These are phyloP conservation scores for Inga oerstediana DNA, from an alignment of 306 rosid species.

Conservation along the genomic window DNA sequence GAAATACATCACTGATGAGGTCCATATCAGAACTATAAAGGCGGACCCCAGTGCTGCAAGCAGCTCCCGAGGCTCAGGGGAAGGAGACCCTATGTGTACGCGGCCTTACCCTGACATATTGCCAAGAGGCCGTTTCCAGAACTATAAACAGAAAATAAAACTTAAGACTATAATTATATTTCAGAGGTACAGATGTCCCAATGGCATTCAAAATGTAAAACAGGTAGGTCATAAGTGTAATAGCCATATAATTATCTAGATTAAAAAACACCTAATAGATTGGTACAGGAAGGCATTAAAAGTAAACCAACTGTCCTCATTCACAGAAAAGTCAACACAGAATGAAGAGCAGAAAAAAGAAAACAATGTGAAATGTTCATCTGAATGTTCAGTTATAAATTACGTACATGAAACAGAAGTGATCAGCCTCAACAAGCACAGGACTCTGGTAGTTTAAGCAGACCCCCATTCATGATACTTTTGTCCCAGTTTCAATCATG, in stretches of 20 bases:
- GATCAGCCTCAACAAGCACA: slow-evolving; percentile 11
- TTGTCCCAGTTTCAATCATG: neutral
- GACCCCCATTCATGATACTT: neutral
- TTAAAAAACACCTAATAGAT: neutral
- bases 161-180: neutral
- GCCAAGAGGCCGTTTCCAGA: too few species aligned
- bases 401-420: neutral
- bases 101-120: too few species aligned
- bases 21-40: slow-evolving; percentile 13
- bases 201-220: neutral
- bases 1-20: slow-evolving; percentile 13
- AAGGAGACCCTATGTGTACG: too few species aligned
- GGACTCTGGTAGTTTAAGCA: neutral
- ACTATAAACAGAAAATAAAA: slow-evolving; percentile 10
- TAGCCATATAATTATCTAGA: neutral
- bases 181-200: neutral
- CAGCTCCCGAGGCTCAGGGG: too few species aligned
- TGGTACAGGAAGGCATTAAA: neutral
- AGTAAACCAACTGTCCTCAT: neutral
- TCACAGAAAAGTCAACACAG: neutral
- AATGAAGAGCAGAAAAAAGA: slow-evolving; percentile 11
- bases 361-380: slow-evolving; percentile 8
- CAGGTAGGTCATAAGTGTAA: neutral
- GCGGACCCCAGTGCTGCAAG: too few species aligned
- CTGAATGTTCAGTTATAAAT: neutral